Evolutionary conservation across 2,329 filamentous ascomycete species (phyloP).

Genomic region (Epichloe coenophiala): DNA sequence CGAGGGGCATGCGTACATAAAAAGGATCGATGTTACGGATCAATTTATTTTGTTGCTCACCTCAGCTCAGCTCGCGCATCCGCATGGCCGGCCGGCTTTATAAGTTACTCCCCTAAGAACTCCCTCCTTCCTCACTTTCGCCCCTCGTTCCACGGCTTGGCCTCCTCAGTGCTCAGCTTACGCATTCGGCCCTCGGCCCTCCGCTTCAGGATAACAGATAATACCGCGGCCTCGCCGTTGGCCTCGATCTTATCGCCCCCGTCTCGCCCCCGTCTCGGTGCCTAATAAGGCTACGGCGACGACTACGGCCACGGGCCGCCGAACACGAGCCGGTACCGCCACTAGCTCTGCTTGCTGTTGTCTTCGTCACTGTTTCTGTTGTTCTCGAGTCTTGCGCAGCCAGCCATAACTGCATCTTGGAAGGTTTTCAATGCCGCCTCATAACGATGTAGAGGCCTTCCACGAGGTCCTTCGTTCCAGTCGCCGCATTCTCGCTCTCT

Average conservation of each 20-base stretch:
- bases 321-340: slow-evolving; percentile 1
- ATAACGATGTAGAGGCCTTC: slow-evolving; percentile 31
- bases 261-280: not conserved
- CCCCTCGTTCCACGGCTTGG: not conserved
- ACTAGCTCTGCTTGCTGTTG: not conserved
- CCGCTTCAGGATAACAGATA: not conserved
- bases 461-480: slow-evolving; percentile 30
- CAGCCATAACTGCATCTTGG: not conserved
- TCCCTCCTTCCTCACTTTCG: not conserved
- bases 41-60: too few relatives aligned
- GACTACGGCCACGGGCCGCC: not conserved
- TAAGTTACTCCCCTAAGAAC: not conserved
- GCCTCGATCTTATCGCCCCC: too few relatives aligned
- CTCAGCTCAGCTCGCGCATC: too few relatives aligned
- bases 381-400: not conserved
- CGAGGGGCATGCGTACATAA: too few relatives aligned
- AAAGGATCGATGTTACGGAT: too few relatives aligned
- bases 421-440: slow-evolving; percentile 18
- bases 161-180: not conserved
- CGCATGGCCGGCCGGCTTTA: too few relatives aligned
- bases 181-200: not conserved
- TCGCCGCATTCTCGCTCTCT: slow-evolving; percentile 42
- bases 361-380: not conserved
- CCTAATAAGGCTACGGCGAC: not conserved
- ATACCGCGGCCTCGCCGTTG: too few relatives aligned